A percentile compares a stretch with the other conserved stretches of the same genome.
These are phyloP conservation scores for Nymphaea colorata DNA, from an alignment of 164 flowering plant genomes.

Conservation along the genomic window DNA sequence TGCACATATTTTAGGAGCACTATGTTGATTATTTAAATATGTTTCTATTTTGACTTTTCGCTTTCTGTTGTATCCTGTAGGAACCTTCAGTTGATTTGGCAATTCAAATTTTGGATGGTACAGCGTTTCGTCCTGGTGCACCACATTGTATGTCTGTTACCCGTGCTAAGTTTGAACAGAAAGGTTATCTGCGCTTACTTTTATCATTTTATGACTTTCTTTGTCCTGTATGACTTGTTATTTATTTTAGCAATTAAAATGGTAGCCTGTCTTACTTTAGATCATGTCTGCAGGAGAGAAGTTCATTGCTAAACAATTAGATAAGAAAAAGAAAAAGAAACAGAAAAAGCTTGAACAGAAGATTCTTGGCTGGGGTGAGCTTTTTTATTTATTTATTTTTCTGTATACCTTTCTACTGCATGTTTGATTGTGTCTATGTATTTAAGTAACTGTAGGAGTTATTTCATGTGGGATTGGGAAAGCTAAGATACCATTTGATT, in stretches of 20 bases:
- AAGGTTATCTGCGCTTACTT: constrained; percentile 36
- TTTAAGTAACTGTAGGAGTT: not conserved
- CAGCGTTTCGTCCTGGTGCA: constrained; percentile 76
- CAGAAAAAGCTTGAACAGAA: constrained; percentile 72
- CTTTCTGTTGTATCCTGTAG: constrained; percentile 15
- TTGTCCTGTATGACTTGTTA: not conserved
- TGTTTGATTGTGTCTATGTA: not conserved
- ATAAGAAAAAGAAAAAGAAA: constrained; percentile 76
- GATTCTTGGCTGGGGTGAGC: constrained; percentile 95
- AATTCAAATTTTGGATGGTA: constrained; percentile 72
- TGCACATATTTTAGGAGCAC: not conserved
- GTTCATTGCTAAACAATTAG: constrained; percentile 70
- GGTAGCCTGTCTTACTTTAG: not conserved
- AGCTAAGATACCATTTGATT: no score
- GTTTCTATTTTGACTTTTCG: not conserved
- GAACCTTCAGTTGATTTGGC: constrained; percentile 93
- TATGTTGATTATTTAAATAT: not conserved
- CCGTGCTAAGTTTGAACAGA: constrained; percentile 91
- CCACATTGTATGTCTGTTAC: constrained; percentile 66
- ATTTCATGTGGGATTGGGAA: not conserved
- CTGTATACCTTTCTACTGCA: not conserved
- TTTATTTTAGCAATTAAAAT: not conserved
- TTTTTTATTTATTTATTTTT: not conserved
- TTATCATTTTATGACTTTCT: not conserved
- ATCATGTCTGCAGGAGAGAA: constrained; percentile 51